Percentiles rank a stretch among this genome's conserved stretches.
Conservation (phyloP, 331 rosid genomes). For the Telfairia occidentalis region DNA sequence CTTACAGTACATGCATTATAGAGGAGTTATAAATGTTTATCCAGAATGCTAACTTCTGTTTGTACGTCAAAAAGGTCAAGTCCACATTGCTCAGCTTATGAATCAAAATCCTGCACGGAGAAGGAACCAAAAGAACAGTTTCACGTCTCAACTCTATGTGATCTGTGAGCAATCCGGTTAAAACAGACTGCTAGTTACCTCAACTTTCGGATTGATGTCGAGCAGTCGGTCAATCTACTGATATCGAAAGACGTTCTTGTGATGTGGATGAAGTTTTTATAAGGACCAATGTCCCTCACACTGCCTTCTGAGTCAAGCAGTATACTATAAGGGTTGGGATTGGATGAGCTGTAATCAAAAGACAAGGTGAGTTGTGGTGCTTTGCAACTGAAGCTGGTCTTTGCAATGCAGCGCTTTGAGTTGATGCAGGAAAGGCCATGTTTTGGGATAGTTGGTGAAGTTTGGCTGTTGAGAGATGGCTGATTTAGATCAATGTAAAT, state of each 20-base stretch:
- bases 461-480: constrained; percentile 40
- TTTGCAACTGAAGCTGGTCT: constrained; percentile 48
- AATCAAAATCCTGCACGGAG: constrained; percentile 44
- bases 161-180: background rate
- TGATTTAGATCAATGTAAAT: constrained; percentile 67
- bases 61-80: constrained; percentile 63
- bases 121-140: background rate
- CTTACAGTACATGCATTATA: constrained; percentile 97
- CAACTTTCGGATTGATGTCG: constrained; percentile 36
- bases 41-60: constrained; percentile 92
- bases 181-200: constrained; percentile 25
- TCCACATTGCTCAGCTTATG: constrained; percentile 52
- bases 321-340: constrained; percentile 52
- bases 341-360: constrained; percentile 35
- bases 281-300: constrained; percentile 59
- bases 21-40: constrained; percentile 88
- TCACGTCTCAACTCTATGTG: background rate
- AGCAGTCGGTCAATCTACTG: constrained; percentile 32
- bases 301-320: constrained; percentile 48
- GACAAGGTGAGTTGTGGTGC: constrained; percentile 35
- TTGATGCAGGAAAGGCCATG: constrained; percentile 57
- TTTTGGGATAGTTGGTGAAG: constrained; percentile 45
- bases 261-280: constrained; percentile 64
- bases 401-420: constrained; percentile 48
- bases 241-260: constrained; percentile 39